Conservation (phyloP, 345 rosid genomes). For the Brassica carinata region DNA sequence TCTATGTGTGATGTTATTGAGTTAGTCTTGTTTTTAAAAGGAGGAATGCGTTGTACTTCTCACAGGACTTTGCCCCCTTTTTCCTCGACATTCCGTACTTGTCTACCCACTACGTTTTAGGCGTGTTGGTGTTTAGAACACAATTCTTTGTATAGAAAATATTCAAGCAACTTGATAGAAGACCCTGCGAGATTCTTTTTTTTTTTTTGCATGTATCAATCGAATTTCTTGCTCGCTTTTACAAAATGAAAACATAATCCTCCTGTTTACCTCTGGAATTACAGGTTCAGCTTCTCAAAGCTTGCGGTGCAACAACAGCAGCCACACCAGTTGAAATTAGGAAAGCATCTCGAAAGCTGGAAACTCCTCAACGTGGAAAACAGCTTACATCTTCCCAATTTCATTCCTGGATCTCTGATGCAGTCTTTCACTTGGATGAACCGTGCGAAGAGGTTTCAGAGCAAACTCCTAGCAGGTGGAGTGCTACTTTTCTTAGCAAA, state of each 20-base stretch:
- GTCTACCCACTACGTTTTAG: background rate
- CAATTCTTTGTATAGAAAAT: background rate
- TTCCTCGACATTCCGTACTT: background rate
- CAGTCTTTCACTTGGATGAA: conserved; percentile 47
- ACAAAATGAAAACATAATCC: background rate
- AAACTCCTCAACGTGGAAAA: conserved; percentile 42
- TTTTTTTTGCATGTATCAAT: background rate
- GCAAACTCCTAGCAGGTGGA: conserved; percentile 66
- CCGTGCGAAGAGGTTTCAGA: conserved; percentile 49
- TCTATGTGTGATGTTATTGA: background rate
- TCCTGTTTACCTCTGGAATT: background rate
- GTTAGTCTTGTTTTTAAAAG: background rate
- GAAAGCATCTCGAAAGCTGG: conserved; percentile 48
- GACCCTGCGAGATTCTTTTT: background rate
- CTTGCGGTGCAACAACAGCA: conserved; percentile 58
- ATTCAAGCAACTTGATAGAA: background rate
- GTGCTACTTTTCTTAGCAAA: no score
- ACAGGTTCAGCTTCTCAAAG: conserved; percentile 77
- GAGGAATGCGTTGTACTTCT: no score
- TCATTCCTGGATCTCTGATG: conserved; percentile 41
- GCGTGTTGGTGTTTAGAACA: background rate
- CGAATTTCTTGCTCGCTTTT: background rate
- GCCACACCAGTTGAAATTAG: conserved; percentile 69
- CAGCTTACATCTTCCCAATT: conserved; percentile 41
- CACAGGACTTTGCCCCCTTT: no score